A percentile compares a stretch with the other conserved stretches of the same genome.
Evolutionary conservation across 2,329 filamentous ascomycete species (phyloP).

Genomic region (Epichloe bromicola): DNA sequence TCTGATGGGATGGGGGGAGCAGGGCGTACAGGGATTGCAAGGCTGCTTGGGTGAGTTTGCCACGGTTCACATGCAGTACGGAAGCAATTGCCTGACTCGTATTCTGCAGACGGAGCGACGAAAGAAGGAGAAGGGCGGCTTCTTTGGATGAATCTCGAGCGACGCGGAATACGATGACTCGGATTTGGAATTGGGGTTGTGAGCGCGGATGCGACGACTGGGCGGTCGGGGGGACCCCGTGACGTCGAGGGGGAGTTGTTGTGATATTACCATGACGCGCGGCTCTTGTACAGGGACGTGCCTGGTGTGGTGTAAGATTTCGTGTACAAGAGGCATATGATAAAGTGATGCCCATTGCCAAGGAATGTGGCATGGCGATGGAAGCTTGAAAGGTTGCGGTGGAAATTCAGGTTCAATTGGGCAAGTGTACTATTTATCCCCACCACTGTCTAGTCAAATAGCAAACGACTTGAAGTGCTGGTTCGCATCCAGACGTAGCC

Average conservation of each 20-base stretch:
- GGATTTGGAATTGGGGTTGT: not conserved
- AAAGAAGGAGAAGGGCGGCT: slow-evolving; percentile 10
- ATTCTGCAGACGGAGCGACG: slow-evolving; percentile 9
- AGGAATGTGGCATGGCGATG: not conserved
- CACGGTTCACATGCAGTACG: too few relatives aligned
- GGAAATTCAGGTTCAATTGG: too few relatives aligned
- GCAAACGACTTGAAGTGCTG: not conserved
- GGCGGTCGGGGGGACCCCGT: too few relatives aligned
- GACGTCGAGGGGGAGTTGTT: not conserved
- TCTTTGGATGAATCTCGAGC: slow-evolving; percentile 3
- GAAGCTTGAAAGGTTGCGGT: too few relatives aligned
- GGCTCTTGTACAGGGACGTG: not conserved
- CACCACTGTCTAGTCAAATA: not conserved
- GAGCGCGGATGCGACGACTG: not conserved
- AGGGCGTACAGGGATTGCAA: slow-evolving; percentile 93
- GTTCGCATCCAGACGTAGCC: too few relatives aligned
- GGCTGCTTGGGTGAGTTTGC: slow-evolving; percentile 65
- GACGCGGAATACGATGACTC: not conserved
- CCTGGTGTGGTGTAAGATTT: not conserved
- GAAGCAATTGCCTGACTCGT: not conserved
- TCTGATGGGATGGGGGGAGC: slow-evolving; percentile 9
- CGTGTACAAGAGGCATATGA: not conserved
- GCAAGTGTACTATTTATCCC: not conserved
- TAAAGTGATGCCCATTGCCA: not conserved
- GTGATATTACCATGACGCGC: too few relatives aligned